Base-by-base conservation (phyloP, 345 rosid genomes). In the Hibiscus syriacus region DNA sequence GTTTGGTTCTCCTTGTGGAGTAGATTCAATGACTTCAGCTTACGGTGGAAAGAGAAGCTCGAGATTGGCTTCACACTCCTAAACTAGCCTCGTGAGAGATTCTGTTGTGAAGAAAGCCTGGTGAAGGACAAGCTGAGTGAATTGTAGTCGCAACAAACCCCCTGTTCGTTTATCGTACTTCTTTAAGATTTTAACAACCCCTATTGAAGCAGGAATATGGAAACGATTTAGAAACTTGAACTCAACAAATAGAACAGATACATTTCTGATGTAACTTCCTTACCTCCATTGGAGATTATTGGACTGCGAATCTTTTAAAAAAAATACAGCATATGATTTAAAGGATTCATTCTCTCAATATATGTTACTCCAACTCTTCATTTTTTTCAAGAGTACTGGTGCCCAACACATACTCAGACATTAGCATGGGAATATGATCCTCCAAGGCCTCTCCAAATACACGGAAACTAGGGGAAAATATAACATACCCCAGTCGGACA, bases 141-240 rank as follows among this genome's bases (percentile, higher is more conserved):
- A 92, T 32, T 90, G 98, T 49, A 90, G 73, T 64, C 90, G 82
- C 69, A 92, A 73, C 70, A 90, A 73, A 4, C 82, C 95, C 43
- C 98, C 97, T 0, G 97, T 92, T 76, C 97, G 79, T 78, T 90
- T 92, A 65, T 92, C 98, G 29, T 88, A 87, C 80, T 92, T 88
- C 84, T 92, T 90, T 80, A 92, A 72, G 65, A 90, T 92, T 73
- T 92, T 92, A 67, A 92, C 85, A 6, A 92, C 75, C 30, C 98
- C 97, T 92, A 54, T 36, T 12, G 43, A 76, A 26, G 41, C 48
- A 73, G 52, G 66, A 55, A 68, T 16, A 49, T 13, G 19, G 22
- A 52, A 32, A 57, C 13, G 4, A 12, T 32, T 50, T 55, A 80
- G 41, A 54, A 74, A 50, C 53, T 17, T 61, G 63, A n/a, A 65